Conservation (phyloP, 139 green algal species). For the Micractinium sp. region DNA sequence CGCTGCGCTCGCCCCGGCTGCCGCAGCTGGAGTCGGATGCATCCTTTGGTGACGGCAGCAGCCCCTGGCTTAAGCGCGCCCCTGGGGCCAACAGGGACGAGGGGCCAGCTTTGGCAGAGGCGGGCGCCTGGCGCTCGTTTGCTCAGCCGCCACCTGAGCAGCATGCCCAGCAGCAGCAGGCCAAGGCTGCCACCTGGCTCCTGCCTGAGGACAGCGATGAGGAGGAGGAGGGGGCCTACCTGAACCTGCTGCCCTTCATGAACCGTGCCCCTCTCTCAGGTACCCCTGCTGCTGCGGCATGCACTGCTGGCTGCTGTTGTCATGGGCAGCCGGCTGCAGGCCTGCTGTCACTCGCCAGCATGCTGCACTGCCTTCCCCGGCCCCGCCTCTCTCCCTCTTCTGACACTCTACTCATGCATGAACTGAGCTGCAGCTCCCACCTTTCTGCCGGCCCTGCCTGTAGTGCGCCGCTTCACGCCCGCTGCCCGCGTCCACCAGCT, state of each 20-base stretch:
- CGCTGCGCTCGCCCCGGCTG: neutral
- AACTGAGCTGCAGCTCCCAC: neutral
- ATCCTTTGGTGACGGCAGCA: too few relatives aligned
- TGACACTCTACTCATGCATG: neutral
- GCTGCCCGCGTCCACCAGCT: constrained; percentile 56
- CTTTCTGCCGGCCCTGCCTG: constrained; percentile 49
- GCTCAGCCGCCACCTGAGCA: neutral
- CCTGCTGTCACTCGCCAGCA: neutral
- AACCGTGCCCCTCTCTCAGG: constrained; percentile 57
- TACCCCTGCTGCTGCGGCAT: neutral
- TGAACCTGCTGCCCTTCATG: constrained; percentile 88
- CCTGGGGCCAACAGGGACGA: neutral
- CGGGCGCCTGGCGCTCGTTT: neutral
- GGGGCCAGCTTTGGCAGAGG: neutral
- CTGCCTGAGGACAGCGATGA: neutral
- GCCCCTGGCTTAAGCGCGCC: too few relatives aligned
- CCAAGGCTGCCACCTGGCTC: neutral
- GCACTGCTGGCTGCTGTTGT: neutral
- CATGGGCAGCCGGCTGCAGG: too few relatives aligned
- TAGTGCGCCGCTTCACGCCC: constrained; percentile 51
- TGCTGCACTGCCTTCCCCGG: neutral
- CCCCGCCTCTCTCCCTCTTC: too few relatives aligned
- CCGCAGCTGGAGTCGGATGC: too few relatives aligned
- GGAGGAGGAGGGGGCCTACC: constrained; percentile 40
- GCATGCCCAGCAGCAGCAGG: neutral